Evolutionary conservation across 2,329 filamentous ascomycete species (phyloP).

Genomic region (Monascus ruber): DNA sequence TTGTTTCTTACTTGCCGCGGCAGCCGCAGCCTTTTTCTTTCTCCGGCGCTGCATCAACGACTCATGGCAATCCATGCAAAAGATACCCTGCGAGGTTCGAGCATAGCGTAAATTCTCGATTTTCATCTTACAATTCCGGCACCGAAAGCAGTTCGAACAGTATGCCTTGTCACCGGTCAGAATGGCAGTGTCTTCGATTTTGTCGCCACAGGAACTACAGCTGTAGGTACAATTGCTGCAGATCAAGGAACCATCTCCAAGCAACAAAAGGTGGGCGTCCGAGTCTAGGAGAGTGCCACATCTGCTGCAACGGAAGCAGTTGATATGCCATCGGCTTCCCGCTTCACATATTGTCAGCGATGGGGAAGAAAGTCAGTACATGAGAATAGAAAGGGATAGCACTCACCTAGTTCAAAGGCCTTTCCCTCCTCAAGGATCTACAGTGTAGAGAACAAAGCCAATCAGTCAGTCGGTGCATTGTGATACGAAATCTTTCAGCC

Average conservation of each 20-base stretch:
- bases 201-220: slow-evolving; percentile 91
- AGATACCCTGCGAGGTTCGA: slow-evolving; percentile 93
- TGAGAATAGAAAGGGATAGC: slow-evolving; percentile 8
- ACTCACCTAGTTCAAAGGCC: slow-evolving; percentile 86
- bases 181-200: slow-evolving; percentile 96
- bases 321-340: slow-evolving; percentile 95
- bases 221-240: slow-evolving; percentile 99
- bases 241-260: slow-evolving; percentile 94
- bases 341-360: slow-evolving; percentile 44
- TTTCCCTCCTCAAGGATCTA: slow-evolving; percentile 98
- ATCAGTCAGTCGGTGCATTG: background rate
- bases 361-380: slow-evolving; percentile 1
- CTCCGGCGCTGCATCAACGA: slow-evolving; percentile 84
- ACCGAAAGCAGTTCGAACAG: slow-evolving; percentile 93
- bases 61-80: slow-evolving; percentile 98
- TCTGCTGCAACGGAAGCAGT: slow-evolving; percentile 96
- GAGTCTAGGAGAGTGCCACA: slow-evolving; percentile 94
- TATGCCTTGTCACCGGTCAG: slow-evolving; percentile 96
- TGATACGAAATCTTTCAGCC: slow-evolving; percentile 3
- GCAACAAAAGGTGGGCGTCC: slow-evolving; percentile 89
- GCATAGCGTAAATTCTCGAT: slow-evolving; percentile 98
- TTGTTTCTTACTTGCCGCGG: slow-evolving; percentile 19
- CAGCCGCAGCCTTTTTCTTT: slow-evolving; percentile 64
- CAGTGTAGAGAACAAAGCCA: slow-evolving; percentile 6
- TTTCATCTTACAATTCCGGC: slow-evolving; percentile 95